Conservation (phyloP, 345 rosid genomes). For the Syzygium aromaticum region DNA sequence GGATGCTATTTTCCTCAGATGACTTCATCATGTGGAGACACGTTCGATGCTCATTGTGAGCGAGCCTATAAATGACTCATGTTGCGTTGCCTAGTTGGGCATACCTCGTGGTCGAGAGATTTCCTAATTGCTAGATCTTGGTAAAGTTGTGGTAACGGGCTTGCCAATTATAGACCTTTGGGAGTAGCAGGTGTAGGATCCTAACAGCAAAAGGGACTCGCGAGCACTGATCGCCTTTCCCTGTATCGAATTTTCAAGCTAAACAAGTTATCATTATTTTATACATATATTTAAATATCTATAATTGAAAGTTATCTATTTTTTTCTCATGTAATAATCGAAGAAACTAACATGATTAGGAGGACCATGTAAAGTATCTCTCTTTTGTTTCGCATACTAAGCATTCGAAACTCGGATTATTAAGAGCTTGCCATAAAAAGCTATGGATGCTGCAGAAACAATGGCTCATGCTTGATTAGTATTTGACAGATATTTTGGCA, state of each 20-base stretch:
- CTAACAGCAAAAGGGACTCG: accelerated
- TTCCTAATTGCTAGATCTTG: not conserved
- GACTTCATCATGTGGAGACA: not conserved
- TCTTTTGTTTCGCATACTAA: not conserved
- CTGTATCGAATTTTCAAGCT: not conserved
- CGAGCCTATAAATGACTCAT: not conserved
- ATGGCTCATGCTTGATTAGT: not conserved
- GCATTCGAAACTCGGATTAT: accelerated
- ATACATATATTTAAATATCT: not conserved
- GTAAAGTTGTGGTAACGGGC: not conserved
- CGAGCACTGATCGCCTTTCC: not conserved
- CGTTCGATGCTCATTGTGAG: not conserved
- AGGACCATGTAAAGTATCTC: not conserved
- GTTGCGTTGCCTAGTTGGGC: not conserved
- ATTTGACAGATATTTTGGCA: not conserved
- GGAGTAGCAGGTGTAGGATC: not conserved
- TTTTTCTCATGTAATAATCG: not conserved
- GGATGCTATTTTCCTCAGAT: not conserved
- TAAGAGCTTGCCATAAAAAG: not conserved
- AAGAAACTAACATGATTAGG: not conserved
- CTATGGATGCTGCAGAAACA: not conserved
- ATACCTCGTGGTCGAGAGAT: not conserved
- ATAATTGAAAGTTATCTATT: not conserved
- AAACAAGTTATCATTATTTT: not conserved
- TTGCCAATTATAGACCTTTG: no score